Base-by-base conservation (phyloP, 2,329 filamentous ascomycete genomes). In the Fusarium sp. region DNA sequence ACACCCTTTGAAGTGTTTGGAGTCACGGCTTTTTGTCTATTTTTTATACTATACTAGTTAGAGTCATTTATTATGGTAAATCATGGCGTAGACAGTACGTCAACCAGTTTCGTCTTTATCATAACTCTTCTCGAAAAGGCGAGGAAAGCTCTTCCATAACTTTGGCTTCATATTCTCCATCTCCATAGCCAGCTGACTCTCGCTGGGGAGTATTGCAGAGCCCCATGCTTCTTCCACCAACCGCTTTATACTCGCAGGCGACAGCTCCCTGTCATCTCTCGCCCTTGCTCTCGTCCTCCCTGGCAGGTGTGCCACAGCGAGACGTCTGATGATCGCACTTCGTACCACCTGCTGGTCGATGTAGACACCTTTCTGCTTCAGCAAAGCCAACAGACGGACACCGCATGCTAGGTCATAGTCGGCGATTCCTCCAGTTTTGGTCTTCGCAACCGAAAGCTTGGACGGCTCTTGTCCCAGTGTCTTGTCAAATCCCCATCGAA, bases 401-500 rank as follows among this genome's bases (percentile, higher is more conserved):
- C 81, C 81, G 30, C 76, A 77, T 12, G 79, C 79, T 46, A 83
- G 34, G 54, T 81, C 79, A 53, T 77, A 80, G 30, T 71, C 72
- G 12, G 71, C 52, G 12, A 75, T 61, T 12, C 59, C 68, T 30
- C 54, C 15, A 8, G 65, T 34, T 22, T 63, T 60, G 16, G 57
- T 29, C 9, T 30, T 59, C n/a, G 67, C 30, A 11, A 74, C 57
- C 12, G 73, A 53, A 30, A 46, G 24, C 18, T 38, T 51, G 11
- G 47, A 52, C 10, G 77, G 73, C 29, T 68, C 43, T 25, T 70
- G 69, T 4, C 77, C 74, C 25, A 80, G 55, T 15, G 76, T 79
- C 52, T 79, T 74, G 59, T 83, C 78, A 58, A 87, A 87, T 0
- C 82, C 81, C 79, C 82, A 86, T 38, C 84, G 78, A 11, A 86